Evolutionary conservation across 495 filamentous ascomycete genomes (phyloP).

Genomic region (Talaromyces thailandensis): DNA sequence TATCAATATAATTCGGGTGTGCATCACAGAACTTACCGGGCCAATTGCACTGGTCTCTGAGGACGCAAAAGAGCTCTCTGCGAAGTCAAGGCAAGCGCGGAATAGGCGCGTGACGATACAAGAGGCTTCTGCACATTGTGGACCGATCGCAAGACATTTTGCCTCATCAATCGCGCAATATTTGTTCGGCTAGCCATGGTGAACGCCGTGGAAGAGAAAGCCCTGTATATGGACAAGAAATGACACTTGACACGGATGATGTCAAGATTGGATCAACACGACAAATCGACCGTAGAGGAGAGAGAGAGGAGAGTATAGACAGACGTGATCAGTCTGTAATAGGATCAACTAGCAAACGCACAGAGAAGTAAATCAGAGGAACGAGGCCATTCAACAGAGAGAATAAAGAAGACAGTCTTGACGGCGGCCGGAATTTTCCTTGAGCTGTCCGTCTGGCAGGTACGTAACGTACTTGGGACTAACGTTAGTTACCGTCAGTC

Average conservation of each 20-base stretch:
- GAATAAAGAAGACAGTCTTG: background rate
- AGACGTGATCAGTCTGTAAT: background rate
- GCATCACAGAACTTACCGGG: background rate
- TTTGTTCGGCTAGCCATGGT: conserved; percentile 3
- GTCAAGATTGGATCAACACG: background rate
- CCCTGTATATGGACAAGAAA: background rate
- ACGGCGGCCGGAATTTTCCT: conserved; percentile 2
- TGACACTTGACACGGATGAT: background rate
- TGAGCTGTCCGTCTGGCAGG: background rate
- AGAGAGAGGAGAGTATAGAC: background rate
- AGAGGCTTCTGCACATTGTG: conserved; percentile 1
- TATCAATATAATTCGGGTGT: background rate
- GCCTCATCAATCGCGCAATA: background rate
- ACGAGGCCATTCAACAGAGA: background rate
- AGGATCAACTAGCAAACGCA: background rate
- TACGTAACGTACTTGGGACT: background rate
- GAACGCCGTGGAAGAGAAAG: background rate
- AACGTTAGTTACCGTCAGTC: background rate
- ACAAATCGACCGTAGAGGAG: background rate
- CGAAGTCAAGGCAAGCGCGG: background rate
- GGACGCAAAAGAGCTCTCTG: conserved; percentile 4
- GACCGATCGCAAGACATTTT: background rate
- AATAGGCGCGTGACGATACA: conserved; percentile 4
- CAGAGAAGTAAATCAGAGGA: background rate
- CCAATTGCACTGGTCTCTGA: background rate